phyloP scores from a whole-genome alignment of 2,329 filamentous ascomycete species.

The Emericellopsis cladophorae region DNA sequence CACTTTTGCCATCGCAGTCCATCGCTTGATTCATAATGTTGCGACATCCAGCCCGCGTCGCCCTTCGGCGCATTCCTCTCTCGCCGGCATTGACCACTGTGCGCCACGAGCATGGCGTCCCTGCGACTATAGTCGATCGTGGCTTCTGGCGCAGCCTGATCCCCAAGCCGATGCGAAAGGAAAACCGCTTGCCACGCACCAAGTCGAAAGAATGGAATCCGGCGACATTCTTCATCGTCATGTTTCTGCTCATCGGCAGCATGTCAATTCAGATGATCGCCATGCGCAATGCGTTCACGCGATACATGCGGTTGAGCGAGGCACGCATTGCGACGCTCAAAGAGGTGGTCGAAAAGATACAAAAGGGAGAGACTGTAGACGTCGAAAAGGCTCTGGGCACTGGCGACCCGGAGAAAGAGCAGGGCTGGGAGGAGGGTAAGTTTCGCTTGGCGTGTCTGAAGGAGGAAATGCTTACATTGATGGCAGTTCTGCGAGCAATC shows the following conservation, averaged over 20 bases:
- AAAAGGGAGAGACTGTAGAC: conserved; percentile 66
- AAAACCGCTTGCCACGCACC: conserved; percentile 18
- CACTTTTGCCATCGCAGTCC: neutral
- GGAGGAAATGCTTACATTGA: conserved; percentile 1
- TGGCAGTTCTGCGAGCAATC: conserved; percentile 50
- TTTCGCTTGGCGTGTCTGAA: neutral
- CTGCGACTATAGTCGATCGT: conserved; percentile 38
- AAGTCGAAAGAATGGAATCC: conserved; percentile 61
- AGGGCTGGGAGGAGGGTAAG: conserved; percentile 78
- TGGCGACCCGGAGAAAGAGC: conserved; percentile 61
- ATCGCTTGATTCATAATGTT: neutral
- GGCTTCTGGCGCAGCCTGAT: conserved; percentile 60
- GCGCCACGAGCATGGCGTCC: conserved; percentile 8
- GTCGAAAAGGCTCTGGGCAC: conserved; percentile 74
- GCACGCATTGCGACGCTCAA: conserved; percentile 63
- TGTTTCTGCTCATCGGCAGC: conserved; percentile 80
- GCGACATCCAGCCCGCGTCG: neutral
- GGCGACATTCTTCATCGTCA: conserved; percentile 69
- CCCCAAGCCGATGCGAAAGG: conserved; percentile 49
- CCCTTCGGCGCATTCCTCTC: neutral
- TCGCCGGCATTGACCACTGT: neutral
- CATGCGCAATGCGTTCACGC: conserved; percentile 61
- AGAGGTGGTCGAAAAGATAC: conserved; percentile 61
- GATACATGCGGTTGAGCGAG: conserved; percentile 64
- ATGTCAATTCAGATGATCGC: conserved; percentile 90